Conservation (phyloP, 345 rosid species). For the Erucastrum elatum region DNA sequence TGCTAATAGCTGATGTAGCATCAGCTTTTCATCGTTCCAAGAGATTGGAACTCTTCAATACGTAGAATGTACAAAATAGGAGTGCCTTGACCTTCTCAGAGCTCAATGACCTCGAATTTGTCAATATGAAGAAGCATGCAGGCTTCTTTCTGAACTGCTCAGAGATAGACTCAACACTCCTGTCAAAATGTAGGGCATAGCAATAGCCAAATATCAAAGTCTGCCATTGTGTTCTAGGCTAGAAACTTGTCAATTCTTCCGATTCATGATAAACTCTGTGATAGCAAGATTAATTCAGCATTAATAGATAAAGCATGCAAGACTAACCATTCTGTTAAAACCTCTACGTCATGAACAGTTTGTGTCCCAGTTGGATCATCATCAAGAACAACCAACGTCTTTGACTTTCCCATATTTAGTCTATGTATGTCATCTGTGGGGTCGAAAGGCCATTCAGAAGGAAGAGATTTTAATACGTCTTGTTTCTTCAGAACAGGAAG, state of each 20-base stretch:
- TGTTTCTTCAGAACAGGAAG: slow-evolving; percentile 71
- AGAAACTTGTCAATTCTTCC: neutral
- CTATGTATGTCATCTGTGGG: slow-evolving; percentile 62
- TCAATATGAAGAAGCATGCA: slow-evolving; percentile 85
- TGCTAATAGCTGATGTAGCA: neutral
- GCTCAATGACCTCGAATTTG: slow-evolving; percentile 87
- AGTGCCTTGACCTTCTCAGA: slow-evolving; percentile 68
- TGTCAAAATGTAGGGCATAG: slow-evolving; percentile 38
- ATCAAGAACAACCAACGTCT: slow-evolving; percentile 87
- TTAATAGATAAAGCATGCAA: slow-evolving; percentile 7
- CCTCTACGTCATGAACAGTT: slow-evolving; percentile 96
- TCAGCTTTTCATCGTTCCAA: neutral
- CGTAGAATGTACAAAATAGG: neutral
- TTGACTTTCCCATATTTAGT: slow-evolving; percentile 61
- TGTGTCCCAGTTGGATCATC: slow-evolving; percentile 99
- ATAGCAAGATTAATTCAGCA: neutral
- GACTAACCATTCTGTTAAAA: slow-evolving; percentile 90
- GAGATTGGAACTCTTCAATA: slow-evolving; percentile 20
- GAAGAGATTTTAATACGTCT: slow-evolving; percentile 65
- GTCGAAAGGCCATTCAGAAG: slow-evolving; percentile 82
- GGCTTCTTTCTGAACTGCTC: slow-evolving; percentile 72
- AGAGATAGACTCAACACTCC: slow-evolving; percentile 72
- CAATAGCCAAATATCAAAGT: neutral
- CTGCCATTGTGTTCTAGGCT: neutral
- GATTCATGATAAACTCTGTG: slow-evolving; percentile 1